Evolutionary conservation across 148 eudicot genomes (phyloP).

Genomic region (Persicaria maculosa): DNA sequence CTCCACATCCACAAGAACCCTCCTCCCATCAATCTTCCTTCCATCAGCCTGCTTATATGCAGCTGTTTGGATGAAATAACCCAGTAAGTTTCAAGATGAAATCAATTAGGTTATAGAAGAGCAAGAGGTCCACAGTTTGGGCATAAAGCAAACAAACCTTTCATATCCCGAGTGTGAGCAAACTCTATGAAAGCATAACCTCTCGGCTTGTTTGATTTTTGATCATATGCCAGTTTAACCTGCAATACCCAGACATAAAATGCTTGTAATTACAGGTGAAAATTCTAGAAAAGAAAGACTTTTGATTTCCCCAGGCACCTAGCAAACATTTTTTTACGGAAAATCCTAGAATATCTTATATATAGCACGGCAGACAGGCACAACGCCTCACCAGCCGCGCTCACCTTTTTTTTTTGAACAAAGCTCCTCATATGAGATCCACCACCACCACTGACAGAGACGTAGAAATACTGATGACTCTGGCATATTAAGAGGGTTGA

Average conservation of each 20-base stretch:
- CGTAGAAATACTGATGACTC: slow-evolving; percentile 43
- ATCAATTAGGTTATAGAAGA: not conserved
- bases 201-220: slow-evolving; percentile 71
- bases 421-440: slow-evolving; percentile 66
- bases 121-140: not conserved
- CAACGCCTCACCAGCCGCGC: slow-evolving; percentile 96
- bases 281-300: not conserved
- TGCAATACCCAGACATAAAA: slow-evolving; percentile 26
- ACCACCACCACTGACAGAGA: slow-evolving; percentile 73
- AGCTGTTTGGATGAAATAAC: slow-evolving; percentile 39
- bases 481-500: slow-evolving; percentile 55
- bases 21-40: slow-evolving; percentile 84
- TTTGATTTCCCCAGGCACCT: slow-evolving; percentile 1
- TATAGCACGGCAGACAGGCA: slow-evolving; percentile 94
- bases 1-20: slow-evolving; percentile 98
- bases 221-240: slow-evolving; percentile 78
- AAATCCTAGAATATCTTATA: slow-evolving; percentile 33
- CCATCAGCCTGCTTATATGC: slow-evolving; percentile 99
- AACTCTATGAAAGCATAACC: slow-evolving; percentile 97
- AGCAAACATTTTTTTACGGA: slow-evolving; percentile 11
- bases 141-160: slow-evolving; percentile 40
- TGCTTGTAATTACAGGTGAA: slow-evolving; percentile 18
- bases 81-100: not conserved
- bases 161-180: slow-evolving; percentile 96
- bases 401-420: slow-evolving; percentile 82